Percentiles rank a stretch among this genome's conserved stretches.
These are phyloP conservation scores for Fusarium humuli DNA, from an alignment of 2,329 filamentous ascomycete genomes.

Conservation along the genomic window DNA sequence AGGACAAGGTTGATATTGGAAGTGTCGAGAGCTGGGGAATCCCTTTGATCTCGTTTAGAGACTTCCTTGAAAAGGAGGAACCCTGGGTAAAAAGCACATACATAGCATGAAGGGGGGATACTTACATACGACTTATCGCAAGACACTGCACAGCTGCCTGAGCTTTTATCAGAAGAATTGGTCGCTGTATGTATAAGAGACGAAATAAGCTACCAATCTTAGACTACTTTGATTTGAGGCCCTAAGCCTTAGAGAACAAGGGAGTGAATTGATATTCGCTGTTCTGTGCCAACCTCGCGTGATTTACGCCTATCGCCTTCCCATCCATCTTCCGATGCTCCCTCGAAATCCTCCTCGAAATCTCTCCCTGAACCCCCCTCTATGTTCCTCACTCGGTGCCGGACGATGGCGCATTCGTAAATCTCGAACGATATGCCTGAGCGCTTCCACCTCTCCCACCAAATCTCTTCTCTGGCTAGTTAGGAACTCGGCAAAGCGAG, in stretches of 20 bases:
- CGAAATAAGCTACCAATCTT: no score
- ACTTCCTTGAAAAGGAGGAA: constrained; percentile 1
- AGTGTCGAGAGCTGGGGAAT: neutral
- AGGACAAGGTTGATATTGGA: neutral
- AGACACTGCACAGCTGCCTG: neutral
- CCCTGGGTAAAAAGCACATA: neutral
- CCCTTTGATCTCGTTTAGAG: neutral
- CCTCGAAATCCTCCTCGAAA: no score
- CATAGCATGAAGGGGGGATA: neutral
- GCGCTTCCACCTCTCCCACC: neutral
- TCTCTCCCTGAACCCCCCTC: no score
- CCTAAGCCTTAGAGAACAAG: no score
- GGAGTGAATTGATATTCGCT: neutral
- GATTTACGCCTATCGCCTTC: neutral
- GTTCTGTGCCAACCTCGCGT: neutral
- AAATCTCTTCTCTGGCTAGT: neutral
- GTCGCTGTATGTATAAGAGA: no score
- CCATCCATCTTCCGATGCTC: neutral
- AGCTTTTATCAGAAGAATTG: neutral
- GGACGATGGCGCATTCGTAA: neutral
- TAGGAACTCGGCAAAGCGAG: neutral
- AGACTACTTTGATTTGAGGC: no score
- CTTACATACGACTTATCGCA: neutral
- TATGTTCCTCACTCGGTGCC: neutral
- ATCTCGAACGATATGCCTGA: neutral